Evolutionary conservation across 768 basidiomycete genomes (phyloP).

Genomic region (Kondoa subrosea): DNA sequence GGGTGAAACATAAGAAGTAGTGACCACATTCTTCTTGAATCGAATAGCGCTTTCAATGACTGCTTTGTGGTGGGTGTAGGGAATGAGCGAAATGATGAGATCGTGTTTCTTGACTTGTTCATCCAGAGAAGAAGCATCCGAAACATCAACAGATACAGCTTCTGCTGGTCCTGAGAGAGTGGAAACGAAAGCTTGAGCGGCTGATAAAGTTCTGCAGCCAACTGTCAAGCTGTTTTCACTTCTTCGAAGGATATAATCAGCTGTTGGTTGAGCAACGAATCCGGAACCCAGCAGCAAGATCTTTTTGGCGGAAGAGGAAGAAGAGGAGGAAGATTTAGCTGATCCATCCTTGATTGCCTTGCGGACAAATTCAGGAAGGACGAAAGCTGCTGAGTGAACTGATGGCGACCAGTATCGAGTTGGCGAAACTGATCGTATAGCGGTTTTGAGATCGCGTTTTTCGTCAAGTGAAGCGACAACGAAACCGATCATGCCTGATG

Average conservation of each 20-base stretch:
- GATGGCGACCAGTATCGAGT: slow-evolving; percentile 63
- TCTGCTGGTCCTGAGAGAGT: slow-evolving; percentile 49
- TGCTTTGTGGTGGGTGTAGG: slow-evolving; percentile 72
- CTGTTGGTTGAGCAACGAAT: slow-evolving; percentile 88
- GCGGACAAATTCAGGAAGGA: slow-evolving; percentile 81
- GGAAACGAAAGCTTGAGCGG: slow-evolving; percentile 51
- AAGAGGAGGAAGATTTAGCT: background rate
- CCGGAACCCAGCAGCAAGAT: slow-evolving; percentile 85
- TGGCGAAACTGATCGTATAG: slow-evolving; percentile 53
- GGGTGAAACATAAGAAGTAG: slow-evolving; percentile 84
- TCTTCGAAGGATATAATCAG: slow-evolving; percentile 73
- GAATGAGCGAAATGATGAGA: slow-evolving; percentile 89
- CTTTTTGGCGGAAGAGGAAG: slow-evolving; percentile 37
- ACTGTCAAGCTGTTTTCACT: slow-evolving; percentile 69
- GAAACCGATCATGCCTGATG: slow-evolving; percentile 95
- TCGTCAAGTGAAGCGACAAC: slow-evolving; percentile 65
- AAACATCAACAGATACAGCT: slow-evolving; percentile 66
- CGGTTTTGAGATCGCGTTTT: slow-evolving; percentile 50
- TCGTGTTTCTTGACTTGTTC: slow-evolving; percentile 67
- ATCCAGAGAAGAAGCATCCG: slow-evolving; percentile 52
- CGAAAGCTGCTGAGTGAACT: slow-evolving; percentile 66
- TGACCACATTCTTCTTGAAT: slow-evolving; percentile 80
- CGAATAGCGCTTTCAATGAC: slow-evolving; percentile 87
- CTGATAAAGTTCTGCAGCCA: slow-evolving; percentile 71
- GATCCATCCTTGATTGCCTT: slow-evolving; percentile 37